Conservation (phyloP, 345 rosid species). For the Citrus australasica region DNA sequence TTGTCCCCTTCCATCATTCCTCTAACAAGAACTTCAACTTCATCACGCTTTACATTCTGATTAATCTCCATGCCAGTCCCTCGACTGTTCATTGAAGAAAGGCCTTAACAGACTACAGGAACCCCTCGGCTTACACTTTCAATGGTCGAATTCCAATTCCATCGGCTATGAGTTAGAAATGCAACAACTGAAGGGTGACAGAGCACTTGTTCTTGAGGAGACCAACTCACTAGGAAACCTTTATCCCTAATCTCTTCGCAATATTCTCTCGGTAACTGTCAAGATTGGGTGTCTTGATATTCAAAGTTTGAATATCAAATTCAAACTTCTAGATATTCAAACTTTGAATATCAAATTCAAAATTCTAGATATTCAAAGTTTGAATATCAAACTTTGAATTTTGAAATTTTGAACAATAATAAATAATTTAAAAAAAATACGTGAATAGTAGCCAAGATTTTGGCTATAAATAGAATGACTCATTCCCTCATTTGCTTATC, state of each 20-base stretch:
- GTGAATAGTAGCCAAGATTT: no score
- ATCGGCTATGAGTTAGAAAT: constrained; percentile 20
- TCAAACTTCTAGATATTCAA: no score
- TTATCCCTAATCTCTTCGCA: constrained; percentile 6
- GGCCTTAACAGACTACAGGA: background rate
- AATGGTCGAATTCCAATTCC: constrained; percentile 6
- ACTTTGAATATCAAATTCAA: no score
- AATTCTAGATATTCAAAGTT: no score
- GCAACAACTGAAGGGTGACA: constrained; percentile 6
- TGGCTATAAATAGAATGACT: no score
- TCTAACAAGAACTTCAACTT: background rate
- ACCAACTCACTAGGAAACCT: background rate
- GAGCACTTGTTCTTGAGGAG: background rate
- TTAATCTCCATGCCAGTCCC: constrained; percentile 5
- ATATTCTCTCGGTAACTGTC: constrained; percentile 3
- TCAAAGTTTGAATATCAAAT: no score
- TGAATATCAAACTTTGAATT: no score
- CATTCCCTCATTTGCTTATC: no score
- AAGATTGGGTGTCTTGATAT: no score
- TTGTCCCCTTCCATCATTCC: background rate
- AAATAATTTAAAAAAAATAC: no score
- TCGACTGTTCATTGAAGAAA: background rate
- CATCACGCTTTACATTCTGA: constrained; percentile 11
- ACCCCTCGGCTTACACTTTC: background rate
- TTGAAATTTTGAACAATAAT: no score